phyloP scores from a whole-genome alignment of 1,139 yeast species.

The Pichia kudriavzevii region DNA sequence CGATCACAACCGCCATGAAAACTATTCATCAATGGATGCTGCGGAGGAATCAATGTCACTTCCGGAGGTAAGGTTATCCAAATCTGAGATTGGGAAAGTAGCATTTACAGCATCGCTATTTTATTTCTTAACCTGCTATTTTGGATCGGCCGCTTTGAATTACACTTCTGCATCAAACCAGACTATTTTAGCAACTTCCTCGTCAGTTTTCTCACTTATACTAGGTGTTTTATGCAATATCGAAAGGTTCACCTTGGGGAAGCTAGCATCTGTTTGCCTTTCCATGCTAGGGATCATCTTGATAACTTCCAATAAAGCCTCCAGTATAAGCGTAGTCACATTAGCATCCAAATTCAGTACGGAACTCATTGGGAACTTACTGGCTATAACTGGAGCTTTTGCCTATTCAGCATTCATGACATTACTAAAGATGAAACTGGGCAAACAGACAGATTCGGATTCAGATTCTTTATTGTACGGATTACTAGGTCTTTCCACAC shows the following conservation, averaged over 20 bases:
- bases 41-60: conserved; percentile 16
- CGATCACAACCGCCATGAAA: not conserved
- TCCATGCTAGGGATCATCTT: conserved; percentile 43
- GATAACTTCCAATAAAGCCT: conserved; percentile 32
- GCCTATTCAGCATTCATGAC: conserved; percentile 41
- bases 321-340: not conserved
- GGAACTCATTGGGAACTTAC: conserved; percentile 39
- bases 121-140: conserved; percentile 37
- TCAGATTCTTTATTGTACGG: conserved; percentile 45
- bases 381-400: conserved; percentile 42
- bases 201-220: conserved; percentile 44
- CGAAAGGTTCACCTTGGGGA: conserved; percentile 38
- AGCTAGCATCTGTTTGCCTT: conserved; percentile 36
- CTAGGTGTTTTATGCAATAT: conserved; percentile 36
- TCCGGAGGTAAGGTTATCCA: conserved; percentile 27
- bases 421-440: conserved; percentile 38
- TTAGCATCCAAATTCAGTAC: too few species aligned
- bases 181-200: conserved; percentile 44
- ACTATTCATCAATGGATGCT: not conserved
- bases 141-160: conserved; percentile 36
- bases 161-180: conserved; percentile 49
- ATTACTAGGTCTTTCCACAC: conserved; percentile 37
- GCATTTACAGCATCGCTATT: conserved; percentile 36
- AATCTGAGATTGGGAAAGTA: conserved; percentile 30
- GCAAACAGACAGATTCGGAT: conserved; percentile 36